A percentile compares a stretch with the other conserved stretches of the same genome.
phyloP scores from a whole-genome alignment of 2,329 filamentous ascomycete genomes.

The Xenoacremonium recifei region DNA sequence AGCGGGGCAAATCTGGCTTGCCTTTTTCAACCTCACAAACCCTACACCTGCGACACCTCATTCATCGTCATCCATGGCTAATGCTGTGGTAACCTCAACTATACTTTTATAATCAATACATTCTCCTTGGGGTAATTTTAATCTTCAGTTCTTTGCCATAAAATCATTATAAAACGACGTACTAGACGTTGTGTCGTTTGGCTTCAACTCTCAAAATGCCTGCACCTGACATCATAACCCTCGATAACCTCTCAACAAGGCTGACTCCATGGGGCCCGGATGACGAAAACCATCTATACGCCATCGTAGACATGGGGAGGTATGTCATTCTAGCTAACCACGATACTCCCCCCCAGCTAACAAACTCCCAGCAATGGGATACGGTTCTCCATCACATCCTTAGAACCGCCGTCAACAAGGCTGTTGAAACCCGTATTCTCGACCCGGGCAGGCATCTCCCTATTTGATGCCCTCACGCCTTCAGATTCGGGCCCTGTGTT shows the following conservation, averaged over 20 bases:
- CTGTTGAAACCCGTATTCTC: conserved; percentile 76
- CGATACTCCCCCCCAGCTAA: conserved; percentile 1
- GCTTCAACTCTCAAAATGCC: conserved; percentile 21
- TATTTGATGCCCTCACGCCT: conserved; percentile 76
- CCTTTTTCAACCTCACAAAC: background rate
- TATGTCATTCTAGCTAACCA: conserved; percentile 21
- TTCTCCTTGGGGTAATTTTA: background rate
- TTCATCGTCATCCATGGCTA: background rate
- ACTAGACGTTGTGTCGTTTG: too few relatives aligned
- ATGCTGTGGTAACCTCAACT: background rate
- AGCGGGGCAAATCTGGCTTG: too few relatives aligned
- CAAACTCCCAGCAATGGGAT: conserved; percentile 72
- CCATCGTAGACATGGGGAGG: conserved; percentile 62
- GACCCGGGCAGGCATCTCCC: conserved; percentile 75
- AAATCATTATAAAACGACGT: too few relatives aligned
- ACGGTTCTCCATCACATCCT: conserved; percentile 83
- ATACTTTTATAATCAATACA: background rate
- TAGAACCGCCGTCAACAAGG: conserved; percentile 68
- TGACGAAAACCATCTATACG: conserved; percentile 50
- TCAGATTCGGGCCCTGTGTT: conserved; percentile 40
- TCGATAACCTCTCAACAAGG: conserved; percentile 49
- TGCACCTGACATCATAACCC: conserved; percentile 44
- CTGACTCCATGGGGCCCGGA: conserved; percentile 49
- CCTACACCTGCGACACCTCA: background rate
- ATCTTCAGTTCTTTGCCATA: background rate